Conservation (phyloP, 164 flowering plant species). For the Tetrastigma voinierianum region DNA sequence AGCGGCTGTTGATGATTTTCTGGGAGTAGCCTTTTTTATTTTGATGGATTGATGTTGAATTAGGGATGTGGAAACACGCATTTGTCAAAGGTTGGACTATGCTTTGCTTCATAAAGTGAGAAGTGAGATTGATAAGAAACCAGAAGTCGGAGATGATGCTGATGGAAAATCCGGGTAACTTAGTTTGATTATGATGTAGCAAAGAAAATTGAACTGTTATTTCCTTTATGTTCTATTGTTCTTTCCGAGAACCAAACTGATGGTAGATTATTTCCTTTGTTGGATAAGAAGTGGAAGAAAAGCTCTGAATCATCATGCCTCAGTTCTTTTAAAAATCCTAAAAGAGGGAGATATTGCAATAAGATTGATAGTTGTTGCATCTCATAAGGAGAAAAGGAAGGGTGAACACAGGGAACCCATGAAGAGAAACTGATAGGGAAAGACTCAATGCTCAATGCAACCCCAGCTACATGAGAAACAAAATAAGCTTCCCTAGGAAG, state of each 20-base stretch:
- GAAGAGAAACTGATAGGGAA: no score
- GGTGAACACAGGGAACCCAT: no score
- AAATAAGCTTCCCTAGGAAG: neutral
- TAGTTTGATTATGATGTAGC: neutral
- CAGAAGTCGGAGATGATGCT: slow-evolving; percentile 65
- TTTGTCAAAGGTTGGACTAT: slow-evolving; percentile 96
- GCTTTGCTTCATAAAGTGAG: slow-evolving; percentile 90
- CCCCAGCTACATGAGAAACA: neutral
- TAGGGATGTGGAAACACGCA: slow-evolving; percentile 99
- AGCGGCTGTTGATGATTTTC: no score
- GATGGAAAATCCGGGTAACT: slow-evolving; percentile 73
- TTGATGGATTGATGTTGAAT: slow-evolving; percentile 13
- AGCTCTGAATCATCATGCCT: no score
- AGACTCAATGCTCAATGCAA: neutral
- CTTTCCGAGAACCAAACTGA: no score
- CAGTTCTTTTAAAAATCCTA: no score
- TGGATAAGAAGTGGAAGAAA: no score
- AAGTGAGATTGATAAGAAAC: slow-evolving; percentile 95
- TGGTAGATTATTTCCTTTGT: no score
- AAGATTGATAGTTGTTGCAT: no score
- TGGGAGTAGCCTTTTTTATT: neutral
- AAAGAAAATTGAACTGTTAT: neutral
- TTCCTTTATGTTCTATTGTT: neutral
- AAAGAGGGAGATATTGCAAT: no score
- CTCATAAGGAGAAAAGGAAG: no score